Evolutionary conservation across 2,329 filamentous ascomycete species (phyloP), one percentile per base, ranked within the genome.

Genomic region (Xylariaceae sp.): DNA sequence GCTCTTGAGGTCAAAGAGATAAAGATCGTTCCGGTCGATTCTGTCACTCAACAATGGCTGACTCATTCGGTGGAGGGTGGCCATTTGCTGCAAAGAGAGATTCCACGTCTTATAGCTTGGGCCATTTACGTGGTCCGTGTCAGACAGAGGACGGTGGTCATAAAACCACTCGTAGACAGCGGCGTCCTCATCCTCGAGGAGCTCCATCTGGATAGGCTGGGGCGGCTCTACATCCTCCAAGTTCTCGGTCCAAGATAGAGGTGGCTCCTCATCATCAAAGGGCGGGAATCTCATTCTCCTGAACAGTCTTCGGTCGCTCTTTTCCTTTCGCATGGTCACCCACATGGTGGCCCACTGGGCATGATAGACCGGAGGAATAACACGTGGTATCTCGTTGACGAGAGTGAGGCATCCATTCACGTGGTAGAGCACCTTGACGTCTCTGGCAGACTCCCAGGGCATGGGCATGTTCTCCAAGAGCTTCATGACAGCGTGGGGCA

Each of bases 321-420:
- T 99, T 70, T 99, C 94, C 63, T 95, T 88, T 63, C 94, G 86
- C 94, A 99, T 99, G 42, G 89, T 90, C 22, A 96, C 87, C 94
- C 94, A 99, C 94, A 99, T 99, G 49, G 93, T 96, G 12, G 94
- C 94, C 94, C 94, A 99, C 71, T 99, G 94, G 51, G 94, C 94
- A 69, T 97, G 92, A 72, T 96, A 99, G 4, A 99, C 89, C 0
- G 94, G 94, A 69, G 97, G 94, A 65, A 99, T 97, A 50, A 99
- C 95, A 63, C 95, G 84, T 13, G 95, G 94, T 6, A 87, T 90
- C 75, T 99, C 94, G 70, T 99, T 99, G 65, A 99, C 95, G 50
- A 99, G 75, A 1, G 94, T 99, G 73, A 99, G 73, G 67, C 95
- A 99, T 31, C 94, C 94, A 66, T 99, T 99, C 64, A 97, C 92